Evolutionary conservation across 441 rosid species (phyloP).

Genomic region (Arabidopsis hybrid): DNA sequence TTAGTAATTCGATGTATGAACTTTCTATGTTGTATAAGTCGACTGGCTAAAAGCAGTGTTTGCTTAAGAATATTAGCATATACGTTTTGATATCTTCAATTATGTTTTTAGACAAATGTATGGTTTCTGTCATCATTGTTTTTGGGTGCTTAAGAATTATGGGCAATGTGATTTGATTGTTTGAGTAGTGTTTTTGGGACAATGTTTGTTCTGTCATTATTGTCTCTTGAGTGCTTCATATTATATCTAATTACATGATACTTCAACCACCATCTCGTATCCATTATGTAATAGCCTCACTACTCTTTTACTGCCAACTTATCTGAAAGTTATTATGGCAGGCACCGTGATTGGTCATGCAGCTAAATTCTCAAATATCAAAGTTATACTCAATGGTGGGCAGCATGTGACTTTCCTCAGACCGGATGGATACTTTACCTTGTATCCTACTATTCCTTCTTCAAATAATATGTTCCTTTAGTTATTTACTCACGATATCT

Average conservation of each 20-base stretch:
- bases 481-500: background rate
- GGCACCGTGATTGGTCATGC: constrained; percentile 67
- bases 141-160: background rate
- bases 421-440: constrained; percentile 98
- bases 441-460: constrained; percentile 62
- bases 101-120: background rate
- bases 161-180: constrained; percentile 11
- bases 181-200: background rate
- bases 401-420: constrained; percentile 73
- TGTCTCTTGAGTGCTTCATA: background rate
- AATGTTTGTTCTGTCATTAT: background rate
- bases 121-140: constrained; percentile 12
- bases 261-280: constrained; percentile 6
- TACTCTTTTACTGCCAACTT: constrained; percentile 25
- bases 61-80: background rate
- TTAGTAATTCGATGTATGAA: background rate
- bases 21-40: constrained; percentile 3
- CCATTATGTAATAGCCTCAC: constrained; percentile 8
- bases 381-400: constrained; percentile 93
- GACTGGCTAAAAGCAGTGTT: constrained; percentile 20
- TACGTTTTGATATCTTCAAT: background rate
- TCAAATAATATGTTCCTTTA: background rate
- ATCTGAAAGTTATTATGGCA: constrained; percentile 46
- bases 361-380: constrained; percentile 73
- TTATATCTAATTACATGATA: background rate